These are phyloP conservation scores for Aphanomyces invadans DNA, from an alignment of 352 stramenopile species.

Conservation along the genomic window DNA sequence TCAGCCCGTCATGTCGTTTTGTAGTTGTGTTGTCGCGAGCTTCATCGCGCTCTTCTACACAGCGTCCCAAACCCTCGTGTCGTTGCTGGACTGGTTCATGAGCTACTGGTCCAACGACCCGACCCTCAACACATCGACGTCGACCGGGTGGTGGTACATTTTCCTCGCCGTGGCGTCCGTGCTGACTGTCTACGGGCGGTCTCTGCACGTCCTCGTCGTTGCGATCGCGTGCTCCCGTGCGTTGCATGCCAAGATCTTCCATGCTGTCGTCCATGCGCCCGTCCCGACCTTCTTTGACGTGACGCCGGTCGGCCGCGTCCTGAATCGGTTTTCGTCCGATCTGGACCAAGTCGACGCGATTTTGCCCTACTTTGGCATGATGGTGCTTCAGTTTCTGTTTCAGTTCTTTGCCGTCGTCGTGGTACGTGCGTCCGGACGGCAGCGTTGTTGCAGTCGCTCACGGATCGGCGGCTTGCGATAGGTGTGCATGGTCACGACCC, in stretches of 20 bases:
- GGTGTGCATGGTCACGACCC: slow-evolving; percentile 41
- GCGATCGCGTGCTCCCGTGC: slow-evolving; percentile 8
- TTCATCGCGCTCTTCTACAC: slow-evolving; percentile 13
- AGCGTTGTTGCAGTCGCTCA: slow-evolving; percentile 60
- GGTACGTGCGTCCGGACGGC: slow-evolving; percentile 36
- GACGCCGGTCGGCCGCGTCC: slow-evolving; percentile 45
- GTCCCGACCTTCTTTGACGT: slow-evolving; percentile 26
- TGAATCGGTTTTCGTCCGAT: slow-evolving; percentile 39
- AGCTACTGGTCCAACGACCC: slow-evolving; percentile 17
- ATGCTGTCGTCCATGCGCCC: slow-evolving; percentile 11
- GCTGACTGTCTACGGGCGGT: slow-evolving; percentile 31
- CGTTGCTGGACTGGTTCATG: slow-evolving; percentile 22
- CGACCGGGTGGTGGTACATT: slow-evolving; percentile 7
- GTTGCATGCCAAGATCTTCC: slow-evolving; percentile 11
- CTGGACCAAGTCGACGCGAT: slow-evolving; percentile 16
- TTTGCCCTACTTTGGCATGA: slow-evolving; percentile 28
- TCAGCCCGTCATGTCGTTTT: too few relatives aligned
- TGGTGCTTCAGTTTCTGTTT: slow-evolving; percentile 41
- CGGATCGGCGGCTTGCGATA: too few relatives aligned
- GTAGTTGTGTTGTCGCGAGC: not conserved
- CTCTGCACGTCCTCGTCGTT: slow-evolving; percentile 12
- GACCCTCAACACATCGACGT: not conserved
- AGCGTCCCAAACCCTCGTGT: slow-evolving; percentile 3
- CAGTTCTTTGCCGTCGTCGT: slow-evolving; percentile 35
- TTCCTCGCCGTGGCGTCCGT: not conserved